Conservation (phyloP, 768 basidiomycete species). For the Termitomyces sp. region DNA sequence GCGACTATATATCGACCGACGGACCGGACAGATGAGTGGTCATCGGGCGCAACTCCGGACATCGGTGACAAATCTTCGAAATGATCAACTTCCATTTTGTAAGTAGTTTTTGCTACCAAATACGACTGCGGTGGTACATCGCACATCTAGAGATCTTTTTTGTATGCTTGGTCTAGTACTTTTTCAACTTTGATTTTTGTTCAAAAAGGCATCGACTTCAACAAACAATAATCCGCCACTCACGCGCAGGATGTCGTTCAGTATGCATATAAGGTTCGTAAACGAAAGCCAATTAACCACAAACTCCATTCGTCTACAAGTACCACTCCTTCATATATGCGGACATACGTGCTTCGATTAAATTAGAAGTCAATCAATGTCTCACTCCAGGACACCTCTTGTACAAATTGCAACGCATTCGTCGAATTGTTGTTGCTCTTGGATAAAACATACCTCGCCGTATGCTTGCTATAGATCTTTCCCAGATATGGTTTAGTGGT, state of each 20-base stretch:
- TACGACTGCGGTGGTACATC: not conserved
- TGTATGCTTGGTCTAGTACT: not conserved
- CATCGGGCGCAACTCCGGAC: constrained; percentile 10
- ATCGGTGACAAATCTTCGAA: constrained; percentile 14
- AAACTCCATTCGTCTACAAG: not conserved
- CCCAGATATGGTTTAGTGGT: not conserved
- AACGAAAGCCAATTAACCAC: not conserved
- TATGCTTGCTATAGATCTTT: constrained; percentile 1
- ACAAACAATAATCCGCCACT: not conserved
- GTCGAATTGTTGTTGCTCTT: not conserved
- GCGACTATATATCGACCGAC: constrained; percentile 1
- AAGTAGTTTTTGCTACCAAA: not conserved
- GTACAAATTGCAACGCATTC: not conserved
- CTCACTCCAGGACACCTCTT: not conserved
- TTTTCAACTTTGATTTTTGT: not conserved
- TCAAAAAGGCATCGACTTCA: not conserved
- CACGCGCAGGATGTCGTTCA: no score
- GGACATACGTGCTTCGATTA: not conserved
- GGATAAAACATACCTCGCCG: not conserved
- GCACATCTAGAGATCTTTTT: not conserved
- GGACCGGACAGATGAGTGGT: constrained; percentile 36
- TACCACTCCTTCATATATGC: not conserved
- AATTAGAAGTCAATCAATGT: not conserved
- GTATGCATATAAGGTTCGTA: not conserved
- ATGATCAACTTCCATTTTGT: not conserved